Evolutionary conservation across 2,329 filamentous ascomycete species (phyloP).

Genomic region (Salinomyces thailandicus): DNA sequence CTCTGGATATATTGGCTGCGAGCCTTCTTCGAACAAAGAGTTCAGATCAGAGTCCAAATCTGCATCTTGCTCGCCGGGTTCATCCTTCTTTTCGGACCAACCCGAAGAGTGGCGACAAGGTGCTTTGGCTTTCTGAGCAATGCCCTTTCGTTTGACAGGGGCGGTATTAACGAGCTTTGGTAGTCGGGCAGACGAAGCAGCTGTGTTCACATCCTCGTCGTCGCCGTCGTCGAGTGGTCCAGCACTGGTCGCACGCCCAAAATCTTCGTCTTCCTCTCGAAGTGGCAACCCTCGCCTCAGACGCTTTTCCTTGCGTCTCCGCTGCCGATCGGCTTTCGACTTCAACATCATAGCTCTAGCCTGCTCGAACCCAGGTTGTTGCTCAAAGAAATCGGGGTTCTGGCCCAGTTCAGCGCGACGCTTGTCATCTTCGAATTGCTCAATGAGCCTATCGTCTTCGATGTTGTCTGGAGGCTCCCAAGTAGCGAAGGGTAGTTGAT

Average conservation of each 20-base stretch:
- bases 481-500: slow-evolving; percentile 15
- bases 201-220: no score
- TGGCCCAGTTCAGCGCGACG: slow-evolving; percentile 9
- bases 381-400: slow-evolving; percentile 15
- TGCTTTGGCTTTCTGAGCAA: not conserved
- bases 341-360: slow-evolving; percentile 5
- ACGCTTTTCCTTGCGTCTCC: slow-evolving; percentile 19
- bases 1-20: slow-evolving; percentile 4
- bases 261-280: no score
- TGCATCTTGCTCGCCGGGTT: no score
- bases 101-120: no score
- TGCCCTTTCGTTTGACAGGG: not conserved
- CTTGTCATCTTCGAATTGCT: slow-evolving; percentile 17
- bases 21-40: slow-evolving; percentile 5
- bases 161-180: no score
- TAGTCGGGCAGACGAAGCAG: no score
- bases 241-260: no score
- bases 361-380: slow-evolving; percentile 11
- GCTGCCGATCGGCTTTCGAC: slow-evolving; percentile 7
- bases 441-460: slow-evolving; percentile 7
- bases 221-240: no score
- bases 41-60: slow-evolving; percentile 1
- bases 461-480: slow-evolving; percentile 23
- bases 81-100: no score
- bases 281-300: slow-evolving; percentile 10